Evolutionary conservation across 129 eudicot species (phyloP), one percentile per base, ranked within the genome.

Genomic region (Rutidosis leptorrhynchoides): DNA sequence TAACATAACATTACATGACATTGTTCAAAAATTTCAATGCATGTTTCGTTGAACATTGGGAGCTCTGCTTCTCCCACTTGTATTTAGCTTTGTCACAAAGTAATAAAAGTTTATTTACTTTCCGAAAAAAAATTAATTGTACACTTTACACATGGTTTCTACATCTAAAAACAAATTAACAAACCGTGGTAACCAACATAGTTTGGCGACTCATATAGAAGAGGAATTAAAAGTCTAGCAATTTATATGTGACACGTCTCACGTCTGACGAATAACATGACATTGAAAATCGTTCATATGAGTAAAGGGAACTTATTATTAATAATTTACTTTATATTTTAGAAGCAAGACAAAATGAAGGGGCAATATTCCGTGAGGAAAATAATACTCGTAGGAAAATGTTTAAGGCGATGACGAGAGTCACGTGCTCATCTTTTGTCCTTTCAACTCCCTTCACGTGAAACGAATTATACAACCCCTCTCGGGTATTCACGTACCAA

Each of bases 361-460:
- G 69, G 26, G 69, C 16, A 52, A 12, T 1, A 40, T 73, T 64
- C 78, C 78, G 72, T 74, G 78, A 65, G 61, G 52, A 23, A 57
- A 74, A 32, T 65, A 65, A 35, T 35, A 46, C n/a, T n/a, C n/a
- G 66, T 5, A 56, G 29, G 62, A 42, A 65, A 22, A 56, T 60
- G 68, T 43, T 35, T 35, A 72, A 11, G 64, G 33, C 20, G 20
- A 27, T 64, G 63, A 45, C 40, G 78, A 28, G 73, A 65, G 68
- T 74, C 73, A 74, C 61, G 61, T 74, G 79, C 68, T 58, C 43
- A 17, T 62, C 54, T 20, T 35, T 16, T 30, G 7, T 45, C 60
- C 27, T 65, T 66, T 52, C 67, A 66, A 74, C 73, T 74, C 67
- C n/a, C 62, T 45, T 66, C 73, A 58, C 73, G 79, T 74, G 79